phyloP scores from a whole-genome alignment of 352 stramenopile genomes.

The Phytophthora palmivora region DNA sequence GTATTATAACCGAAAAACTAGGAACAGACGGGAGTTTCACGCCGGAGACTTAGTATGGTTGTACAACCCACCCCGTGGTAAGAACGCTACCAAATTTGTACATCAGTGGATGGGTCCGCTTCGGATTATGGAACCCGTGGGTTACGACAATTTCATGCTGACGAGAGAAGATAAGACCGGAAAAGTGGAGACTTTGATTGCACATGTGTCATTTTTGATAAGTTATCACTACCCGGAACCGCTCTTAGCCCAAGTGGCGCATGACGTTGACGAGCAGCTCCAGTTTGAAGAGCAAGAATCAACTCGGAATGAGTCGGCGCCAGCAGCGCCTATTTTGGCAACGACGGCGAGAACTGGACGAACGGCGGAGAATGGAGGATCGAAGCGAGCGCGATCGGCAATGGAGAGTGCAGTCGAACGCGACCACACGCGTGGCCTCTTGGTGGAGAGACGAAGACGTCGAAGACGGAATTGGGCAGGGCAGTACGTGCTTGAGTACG shows the following conservation, averaged over 20 bases:
- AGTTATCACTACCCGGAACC: not conserved
- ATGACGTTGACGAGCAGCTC: not conserved
- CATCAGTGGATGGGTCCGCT: not conserved
- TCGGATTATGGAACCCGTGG: not conserved
- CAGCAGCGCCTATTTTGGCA: not conserved
- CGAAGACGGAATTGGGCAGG: not conserved
- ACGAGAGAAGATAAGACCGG: not conserved
- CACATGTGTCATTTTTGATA: conserved; percentile 1
- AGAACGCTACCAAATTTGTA: not conserved
- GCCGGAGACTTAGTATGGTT: conserved; percentile 3
- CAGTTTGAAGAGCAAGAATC: not conserved
- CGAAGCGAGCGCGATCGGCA: not conserved
- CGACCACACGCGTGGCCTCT: not conserved
- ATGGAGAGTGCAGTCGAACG: no score
- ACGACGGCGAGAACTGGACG: not conserved
- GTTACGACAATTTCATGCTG: conserved; percentile 1
- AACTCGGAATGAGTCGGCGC: not conserved
- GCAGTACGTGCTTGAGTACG: not conserved
- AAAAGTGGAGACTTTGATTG: not conserved
- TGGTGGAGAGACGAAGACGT: not conserved
- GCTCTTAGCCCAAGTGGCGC: not conserved
- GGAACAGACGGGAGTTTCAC: not conserved
- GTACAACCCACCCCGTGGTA: not conserved
- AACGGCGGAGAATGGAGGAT: not conserved
- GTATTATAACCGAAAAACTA: not conserved